Evolutionary conservation across 148 eudicot genomes (phyloP).

Genomic region (Rhododendron vialii): DNA sequence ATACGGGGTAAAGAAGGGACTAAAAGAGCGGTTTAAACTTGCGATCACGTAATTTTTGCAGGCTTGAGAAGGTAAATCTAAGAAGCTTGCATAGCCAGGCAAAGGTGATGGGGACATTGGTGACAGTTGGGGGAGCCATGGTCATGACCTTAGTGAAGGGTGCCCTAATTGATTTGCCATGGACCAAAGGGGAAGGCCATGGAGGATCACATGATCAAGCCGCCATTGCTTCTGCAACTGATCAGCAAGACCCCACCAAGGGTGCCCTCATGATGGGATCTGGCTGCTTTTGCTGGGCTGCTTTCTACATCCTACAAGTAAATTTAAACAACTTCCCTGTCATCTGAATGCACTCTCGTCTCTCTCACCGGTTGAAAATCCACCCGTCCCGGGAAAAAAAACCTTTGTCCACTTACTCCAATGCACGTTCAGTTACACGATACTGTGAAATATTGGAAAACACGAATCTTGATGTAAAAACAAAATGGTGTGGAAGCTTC

Average conservation of each 20-base stretch:
- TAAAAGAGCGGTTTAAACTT: not conserved
- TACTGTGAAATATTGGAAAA: too few species aligned
- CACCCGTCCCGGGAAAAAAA: too few species aligned
- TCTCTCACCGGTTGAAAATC: not conserved
- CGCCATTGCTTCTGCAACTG: not conserved
- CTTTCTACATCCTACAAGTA: constrained; percentile 65
- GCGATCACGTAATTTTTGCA: not conserved
- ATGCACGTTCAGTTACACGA: too few species aligned
- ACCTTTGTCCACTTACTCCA: too few species aligned
- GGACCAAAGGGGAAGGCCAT: constrained; percentile 21
- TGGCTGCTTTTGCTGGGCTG: constrained; percentile 64
- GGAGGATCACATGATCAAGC: not conserved
- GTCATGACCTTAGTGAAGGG: constrained; percentile 68
- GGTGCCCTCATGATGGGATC: constrained; percentile 63
- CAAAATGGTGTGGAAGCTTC: too few species aligned
- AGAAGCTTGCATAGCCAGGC: constrained; percentile 51
- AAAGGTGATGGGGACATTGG: constrained; percentile 68
- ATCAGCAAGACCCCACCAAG: constrained; percentile 41
- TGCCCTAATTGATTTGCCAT: constrained; percentile 34
- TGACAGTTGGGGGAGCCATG: constrained; percentile 80
- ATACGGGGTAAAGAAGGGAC: not conserved
- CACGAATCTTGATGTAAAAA: too few species aligned
- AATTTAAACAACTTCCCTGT: not conserved
- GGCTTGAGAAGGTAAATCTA: constrained; percentile 71
- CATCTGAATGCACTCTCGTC: not conserved